Base-by-base conservation (phyloP, 768 basidiomycete genomes). In the Saitozyma sp. region DNA sequence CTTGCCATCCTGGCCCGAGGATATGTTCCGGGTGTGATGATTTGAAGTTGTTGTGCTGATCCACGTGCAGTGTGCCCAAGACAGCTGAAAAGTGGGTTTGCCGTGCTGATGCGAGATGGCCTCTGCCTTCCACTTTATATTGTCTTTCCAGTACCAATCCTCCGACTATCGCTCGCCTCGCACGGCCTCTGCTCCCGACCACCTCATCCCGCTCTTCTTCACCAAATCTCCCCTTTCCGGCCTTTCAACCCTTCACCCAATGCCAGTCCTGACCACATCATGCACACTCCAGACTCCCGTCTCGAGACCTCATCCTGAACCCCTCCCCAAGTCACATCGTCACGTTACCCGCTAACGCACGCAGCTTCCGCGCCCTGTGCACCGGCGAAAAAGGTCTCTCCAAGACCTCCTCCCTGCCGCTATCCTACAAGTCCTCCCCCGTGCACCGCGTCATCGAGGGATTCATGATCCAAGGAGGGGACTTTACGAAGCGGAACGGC, bases 321-420 rank as follows among this genome's bases (percentile, higher is more conserved):
- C n/a, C n/a, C n/a, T n/a, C n/a, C n/a, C n/a, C n/a, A n/a, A n/a
- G 29, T 29, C 14, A 10, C 37, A n/a, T n/a, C n/a, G n/a, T n/a
- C n/a, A n/a, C n/a, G n/a, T n/a, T n/a, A n/a, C 3, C 14, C 90
- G 92, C 81, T 92, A 91, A 75, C 87, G 29, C 89, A 85, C 75
- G 71, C 78, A 94, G 91, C 80, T 94, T 94, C 77, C 86, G 92
- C 50, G 86, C 87, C 3, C 81, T 95, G 56, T 91, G 89, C 76
- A 94, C 91, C 0, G 92, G 92, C 9, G 89, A 92, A 77, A 87
- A 86, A 71, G 92, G 92, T 6, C 69, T 88, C 8, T 90, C 89
- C 0, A 77, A 83, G 0, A 75, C 82, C 19, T 83, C 85, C 1
- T 84, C 87, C n/a, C 78, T 86, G 9, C 88, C 90, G 7, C 82